These are phyloP conservation scores for Cucurbita maxima DNA, from an alignment of 306 rosid genomes.

Conservation along the genomic window DNA sequence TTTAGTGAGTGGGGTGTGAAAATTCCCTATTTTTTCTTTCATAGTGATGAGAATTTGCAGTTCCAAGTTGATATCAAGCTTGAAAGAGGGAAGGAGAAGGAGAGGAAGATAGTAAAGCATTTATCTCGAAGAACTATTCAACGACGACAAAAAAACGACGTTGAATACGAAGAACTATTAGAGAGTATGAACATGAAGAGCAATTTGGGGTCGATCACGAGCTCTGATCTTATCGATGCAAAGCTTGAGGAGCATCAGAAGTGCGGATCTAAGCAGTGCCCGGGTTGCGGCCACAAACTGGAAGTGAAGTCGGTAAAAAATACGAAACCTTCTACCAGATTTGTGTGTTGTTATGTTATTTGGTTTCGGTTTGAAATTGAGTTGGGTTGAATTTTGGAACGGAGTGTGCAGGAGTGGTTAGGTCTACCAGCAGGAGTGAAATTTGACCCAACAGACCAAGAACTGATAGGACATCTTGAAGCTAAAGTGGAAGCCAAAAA, in stretches of 20 bases:
- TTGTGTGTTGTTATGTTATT: background rate
- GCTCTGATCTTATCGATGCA: conserved; percentile 87
- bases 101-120: background rate
- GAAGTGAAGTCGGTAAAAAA: conserved; percentile 65
- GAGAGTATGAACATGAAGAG: conserved; percentile 16
- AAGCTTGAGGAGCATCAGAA: conserved; percentile 91
- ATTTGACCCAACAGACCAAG: conserved; percentile 98
- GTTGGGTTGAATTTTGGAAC: background rate
- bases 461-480: conserved; percentile 89
- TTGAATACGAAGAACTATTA: background rate
- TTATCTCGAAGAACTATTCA: background rate
- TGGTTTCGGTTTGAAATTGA: background rate
- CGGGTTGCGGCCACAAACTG: conserved; percentile 91
- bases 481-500: conserved; percentile 77
- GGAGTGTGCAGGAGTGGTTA: conserved; percentile 62
- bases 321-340: background rate
- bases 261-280: conserved; percentile 96
- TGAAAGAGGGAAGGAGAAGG: background rate
- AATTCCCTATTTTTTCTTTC: conserved; percentile 8
- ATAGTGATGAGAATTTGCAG: conserved; percentile 5
- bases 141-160: background rate
- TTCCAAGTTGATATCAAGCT: background rate
- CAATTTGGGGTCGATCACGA: conserved; percentile 40
- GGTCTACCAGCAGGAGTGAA: conserved; percentile 99
- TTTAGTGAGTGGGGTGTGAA: conserved; percentile 15